These are phyloP conservation scores for Spiraea crenata DNA, from an alignment of 331 rosid genomes.

Conservation along the genomic window DNA sequence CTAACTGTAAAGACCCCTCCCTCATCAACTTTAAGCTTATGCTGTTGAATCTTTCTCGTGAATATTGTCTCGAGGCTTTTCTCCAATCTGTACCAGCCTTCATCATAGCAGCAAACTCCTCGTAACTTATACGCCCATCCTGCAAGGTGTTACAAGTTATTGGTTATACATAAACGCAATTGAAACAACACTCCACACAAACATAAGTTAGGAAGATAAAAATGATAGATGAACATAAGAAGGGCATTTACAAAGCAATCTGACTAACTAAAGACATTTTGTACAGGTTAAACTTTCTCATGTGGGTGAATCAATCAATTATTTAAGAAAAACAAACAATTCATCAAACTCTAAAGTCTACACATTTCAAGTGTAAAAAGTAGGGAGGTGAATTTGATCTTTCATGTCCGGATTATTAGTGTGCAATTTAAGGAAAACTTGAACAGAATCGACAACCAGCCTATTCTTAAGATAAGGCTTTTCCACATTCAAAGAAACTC, in stretches of 20 bases:
- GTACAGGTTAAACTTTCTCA: too few species aligned
- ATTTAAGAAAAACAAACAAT: background rate
- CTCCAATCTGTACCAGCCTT: conserved; percentile 65
- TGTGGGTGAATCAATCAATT: background rate
- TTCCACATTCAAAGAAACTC: background rate
- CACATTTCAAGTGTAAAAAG: background rate
- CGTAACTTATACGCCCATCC: conserved; percentile 60
- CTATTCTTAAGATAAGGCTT: background rate
- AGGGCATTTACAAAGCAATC: background rate
- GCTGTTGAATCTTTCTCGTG: conserved; percentile 56
- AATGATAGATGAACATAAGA: background rate
- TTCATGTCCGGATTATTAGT: background rate
- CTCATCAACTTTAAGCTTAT: conserved; percentile 55
- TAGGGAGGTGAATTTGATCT: background rate
- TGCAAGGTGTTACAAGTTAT: conserved; percentile 13
- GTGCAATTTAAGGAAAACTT: background rate
- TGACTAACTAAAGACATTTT: background rate
- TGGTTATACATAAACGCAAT: background rate
- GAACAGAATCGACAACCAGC: background rate
- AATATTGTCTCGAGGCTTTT: conserved; percentile 59
- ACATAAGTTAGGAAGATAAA: background rate
- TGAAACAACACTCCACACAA: background rate
- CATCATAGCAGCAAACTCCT: conserved; percentile 56
- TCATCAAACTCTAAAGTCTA: background rate
- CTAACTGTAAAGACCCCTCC: conserved; percentile 47